phyloP scores from a whole-genome alignment of 805 yeast species.

The Dipodascus geniculatus region DNA sequence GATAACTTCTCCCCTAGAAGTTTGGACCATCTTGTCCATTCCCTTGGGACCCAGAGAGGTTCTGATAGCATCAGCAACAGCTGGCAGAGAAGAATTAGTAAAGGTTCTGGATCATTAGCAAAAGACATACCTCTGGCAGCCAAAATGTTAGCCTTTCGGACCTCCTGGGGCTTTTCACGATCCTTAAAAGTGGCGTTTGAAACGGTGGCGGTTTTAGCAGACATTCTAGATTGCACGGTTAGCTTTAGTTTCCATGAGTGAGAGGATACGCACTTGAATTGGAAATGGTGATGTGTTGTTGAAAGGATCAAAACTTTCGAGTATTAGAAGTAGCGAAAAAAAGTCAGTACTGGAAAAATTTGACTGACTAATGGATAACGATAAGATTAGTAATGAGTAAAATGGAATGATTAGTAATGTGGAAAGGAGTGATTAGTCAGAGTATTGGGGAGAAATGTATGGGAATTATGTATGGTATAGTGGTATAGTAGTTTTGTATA shows the following conservation, averaged over 20 bases:
- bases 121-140: conserved; percentile 54
- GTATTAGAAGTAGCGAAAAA: not conserved
- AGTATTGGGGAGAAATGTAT: no score
- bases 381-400: not conserved
- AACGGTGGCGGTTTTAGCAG: conserved; percentile 27
- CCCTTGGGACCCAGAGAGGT: conserved; percentile 98
- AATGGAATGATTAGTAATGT: not conserved
- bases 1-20: conserved; percentile 82
- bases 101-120: not conserved
- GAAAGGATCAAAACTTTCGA: not conserved
- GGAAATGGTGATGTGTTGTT: not conserved
- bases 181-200: conserved; percentile 85
- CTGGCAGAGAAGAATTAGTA: conserved; percentile 22
- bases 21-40: conserved; percentile 95
- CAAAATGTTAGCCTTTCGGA: conserved; percentile 73
- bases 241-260: not conserved
- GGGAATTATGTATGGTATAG: no score
- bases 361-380: not conserved
- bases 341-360: not conserved
- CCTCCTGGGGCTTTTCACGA: conserved; percentile 92
- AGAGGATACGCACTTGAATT: not conserved
- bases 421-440: no score
- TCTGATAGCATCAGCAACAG: conserved; percentile 90
- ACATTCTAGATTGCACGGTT: conserved; percentile 6
- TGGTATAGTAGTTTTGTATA: no score